Evolutionary conservation across 1,139 yeast genomes (phyloP), one percentile per base, ranked within the genome.

Genomic region (Kodamaea alishanica): DNA sequence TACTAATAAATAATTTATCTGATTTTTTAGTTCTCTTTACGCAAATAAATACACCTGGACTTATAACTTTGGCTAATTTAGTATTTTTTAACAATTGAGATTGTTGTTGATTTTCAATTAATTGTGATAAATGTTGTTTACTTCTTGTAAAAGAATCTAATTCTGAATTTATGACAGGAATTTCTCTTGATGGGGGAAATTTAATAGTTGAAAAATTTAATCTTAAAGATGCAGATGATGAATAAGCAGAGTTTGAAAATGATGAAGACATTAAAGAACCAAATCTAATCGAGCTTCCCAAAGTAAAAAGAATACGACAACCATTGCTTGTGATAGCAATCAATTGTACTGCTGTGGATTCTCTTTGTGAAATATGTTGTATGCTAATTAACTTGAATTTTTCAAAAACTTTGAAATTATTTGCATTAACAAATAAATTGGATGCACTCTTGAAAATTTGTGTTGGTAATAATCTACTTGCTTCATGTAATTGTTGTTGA

Each of bases 301-400:
- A 55, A 43, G 81, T 83, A 46, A 84, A 68, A 46, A 80, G 82
- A 26, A 92, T 68, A 49, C 98, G 77, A 47, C 85, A 84, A 11
- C 98, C 98, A 43, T 81, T 83, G 36, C 81, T 73, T 0, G 97
- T 88, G n/a, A 87, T 73, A 0, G 96, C 97, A 34, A 90, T 81
- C 41, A 92, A 66, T 53, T 81, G 90, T 24, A 88, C 70, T 37
- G 82, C 81, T 24, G 75, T 67, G 26, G 90, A 84, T 56, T 89
- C 96, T 26, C 60, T 60, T 32, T 73, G 75, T 1, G 81, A 63
- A 8, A 89, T 78, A 5, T 81, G 76, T 38, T 77, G 79, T 40
- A 89, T 75, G 46, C 75, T 79, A 28, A 83, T 77, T 38, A 86
- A 75, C 47, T 77, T 75, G 52, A 79, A 68, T 43, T 67, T 67